A percentile compares a stretch with the other conserved stretches of the same genome.
These are phyloP conservation scores for Pseudonitzschia pungens DNA, from an alignment of 108 stramenopile species.

Conservation along the genomic window DNA sequence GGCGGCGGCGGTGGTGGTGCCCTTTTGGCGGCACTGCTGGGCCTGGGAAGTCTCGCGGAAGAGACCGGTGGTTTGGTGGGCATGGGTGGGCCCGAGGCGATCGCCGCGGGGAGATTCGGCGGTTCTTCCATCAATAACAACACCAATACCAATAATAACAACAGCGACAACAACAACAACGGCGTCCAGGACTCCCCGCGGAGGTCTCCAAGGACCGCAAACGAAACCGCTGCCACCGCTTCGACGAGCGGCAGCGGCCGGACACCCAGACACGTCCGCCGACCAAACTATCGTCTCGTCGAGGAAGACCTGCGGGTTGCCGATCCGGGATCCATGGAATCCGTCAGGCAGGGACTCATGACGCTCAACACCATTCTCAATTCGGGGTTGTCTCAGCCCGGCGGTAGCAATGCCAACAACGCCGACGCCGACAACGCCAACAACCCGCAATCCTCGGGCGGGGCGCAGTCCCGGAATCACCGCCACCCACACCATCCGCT, in stretches of 20 bases:
- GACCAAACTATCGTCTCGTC: conserved; percentile 57
- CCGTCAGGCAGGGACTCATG: conserved; percentile 91
- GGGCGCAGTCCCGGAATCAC: too few species aligned
- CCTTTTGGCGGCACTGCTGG: conserved; percentile 41
- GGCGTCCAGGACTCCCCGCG: neutral
- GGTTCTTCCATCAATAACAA: neutral
- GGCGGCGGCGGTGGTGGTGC: conserved; percentile 19
- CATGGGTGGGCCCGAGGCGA: neutral
- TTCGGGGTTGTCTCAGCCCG: too few species aligned
- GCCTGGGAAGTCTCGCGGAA: conserved; percentile 26
- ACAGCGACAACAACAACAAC: neutral
- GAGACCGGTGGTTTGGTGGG: neutral
- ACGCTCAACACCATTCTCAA: conserved; percentile 86
- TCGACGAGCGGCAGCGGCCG: neutral
- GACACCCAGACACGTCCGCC: conserved; percentile 22
- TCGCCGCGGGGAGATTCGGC: neutral
- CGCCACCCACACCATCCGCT: conserved; percentile 25
- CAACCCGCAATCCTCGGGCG: too few species aligned
- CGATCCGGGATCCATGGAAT: conserved; percentile 85
- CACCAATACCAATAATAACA: conserved; percentile 2
- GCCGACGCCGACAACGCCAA: too few species aligned
- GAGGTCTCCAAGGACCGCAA: neutral
- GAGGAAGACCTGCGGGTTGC: conserved; percentile 58
- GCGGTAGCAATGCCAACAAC: too few species aligned
- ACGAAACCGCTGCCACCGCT: conserved; percentile 1